phyloP scores from a whole-genome alignment of 805 yeast genomes.

The Pichia paraexigua region DNA sequence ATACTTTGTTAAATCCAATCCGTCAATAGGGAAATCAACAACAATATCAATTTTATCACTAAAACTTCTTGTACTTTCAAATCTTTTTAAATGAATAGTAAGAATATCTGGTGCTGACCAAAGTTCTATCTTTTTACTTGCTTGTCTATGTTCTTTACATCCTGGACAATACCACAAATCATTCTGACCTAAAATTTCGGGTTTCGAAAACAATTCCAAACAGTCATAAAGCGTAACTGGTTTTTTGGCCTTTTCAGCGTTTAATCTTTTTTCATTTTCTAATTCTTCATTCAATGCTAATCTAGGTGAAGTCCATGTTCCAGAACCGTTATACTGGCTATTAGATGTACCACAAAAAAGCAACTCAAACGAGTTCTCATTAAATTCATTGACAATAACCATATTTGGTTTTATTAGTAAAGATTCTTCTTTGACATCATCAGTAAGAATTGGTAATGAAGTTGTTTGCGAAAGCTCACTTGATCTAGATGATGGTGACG shows the following conservation, averaged over 20 bases:
- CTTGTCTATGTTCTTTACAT: slow-evolving; percentile 84
- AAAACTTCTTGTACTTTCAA: slow-evolving; percentile 73
- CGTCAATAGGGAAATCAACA: slow-evolving; percentile 82
- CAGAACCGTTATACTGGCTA: slow-evolving; percentile 37
- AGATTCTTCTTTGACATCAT: neutral
- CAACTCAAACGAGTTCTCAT: slow-evolving; percentile 35
- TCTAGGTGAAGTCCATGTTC: slow-evolving; percentile 50
- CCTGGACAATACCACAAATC: slow-evolving; percentile 92
- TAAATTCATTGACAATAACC: slow-evolving; percentile 65
- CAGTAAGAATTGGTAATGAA: neutral
- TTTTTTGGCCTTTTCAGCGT: slow-evolving; percentile 24
- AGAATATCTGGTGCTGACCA: slow-evolving; percentile 94
- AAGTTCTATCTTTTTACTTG: slow-evolving; percentile 80
- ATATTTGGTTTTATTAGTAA: slow-evolving; percentile 17
- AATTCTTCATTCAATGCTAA: slow-evolving; percentile 46
- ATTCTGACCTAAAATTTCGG: slow-evolving; percentile 79
- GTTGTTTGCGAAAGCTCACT: neutral
- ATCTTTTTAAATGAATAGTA: slow-evolving; percentile 83
- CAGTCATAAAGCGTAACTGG: slow-evolving; percentile 66
- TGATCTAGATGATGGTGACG: neutral
- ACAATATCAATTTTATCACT: slow-evolving; percentile 83
- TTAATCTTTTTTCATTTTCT: slow-evolving; percentile 35
- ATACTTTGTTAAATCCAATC: slow-evolving; percentile 62
- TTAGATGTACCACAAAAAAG: slow-evolving; percentile 45
- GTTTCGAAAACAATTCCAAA: slow-evolving; percentile 60